phyloP scores from a whole-genome alignment of 2,329 filamentous ascomycete species.

The Diaporthe amygdali region DNA sequence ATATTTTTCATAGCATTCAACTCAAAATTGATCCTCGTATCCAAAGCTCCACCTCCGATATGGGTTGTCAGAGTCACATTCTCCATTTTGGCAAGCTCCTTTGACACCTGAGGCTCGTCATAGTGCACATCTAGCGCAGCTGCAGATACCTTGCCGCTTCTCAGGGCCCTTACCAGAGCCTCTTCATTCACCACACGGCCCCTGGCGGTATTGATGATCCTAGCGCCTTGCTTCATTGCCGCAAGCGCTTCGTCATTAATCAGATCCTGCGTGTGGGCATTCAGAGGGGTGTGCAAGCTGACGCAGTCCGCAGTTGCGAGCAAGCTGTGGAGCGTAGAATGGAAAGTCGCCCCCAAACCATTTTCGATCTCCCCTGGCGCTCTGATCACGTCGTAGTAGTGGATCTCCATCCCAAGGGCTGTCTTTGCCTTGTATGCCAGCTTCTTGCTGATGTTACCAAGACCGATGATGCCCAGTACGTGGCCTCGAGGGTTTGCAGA shows the following conservation, averaged over 20 bases:
- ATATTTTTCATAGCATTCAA: slow-evolving; percentile 43
- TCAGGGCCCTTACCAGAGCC: slow-evolving; percentile 51
- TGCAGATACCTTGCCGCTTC: slow-evolving; percentile 48
- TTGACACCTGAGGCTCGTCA: slow-evolving; percentile 46
- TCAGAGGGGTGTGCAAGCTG: slow-evolving; percentile 38
- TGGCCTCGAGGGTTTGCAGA: slow-evolving; percentile 55
- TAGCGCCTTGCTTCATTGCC: slow-evolving; percentile 51
- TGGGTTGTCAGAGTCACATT: slow-evolving; percentile 45
- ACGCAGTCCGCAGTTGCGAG: slow-evolving; percentile 40
- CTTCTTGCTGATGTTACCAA: slow-evolving; percentile 52
- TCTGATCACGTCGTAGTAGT: slow-evolving; percentile 53
- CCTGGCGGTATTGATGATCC: slow-evolving; percentile 58
- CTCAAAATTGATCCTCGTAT: slow-evolving; percentile 47
- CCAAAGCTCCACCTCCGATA: slow-evolving; percentile 42
- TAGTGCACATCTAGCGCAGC: slow-evolving; percentile 61
- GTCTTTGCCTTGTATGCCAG: slow-evolving; percentile 50
- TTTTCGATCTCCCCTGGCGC: slow-evolving; percentile 34
- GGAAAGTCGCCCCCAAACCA: slow-evolving; percentile 35
- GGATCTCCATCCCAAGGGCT: slow-evolving; percentile 58
- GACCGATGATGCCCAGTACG: slow-evolving; percentile 56
- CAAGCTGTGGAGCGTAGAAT: slow-evolving; percentile 33
- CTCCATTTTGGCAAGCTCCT: slow-evolving; percentile 40
- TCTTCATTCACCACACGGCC: slow-evolving; percentile 58
- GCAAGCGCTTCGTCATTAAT: slow-evolving; percentile 40
- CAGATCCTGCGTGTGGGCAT: slow-evolving; percentile 32